phyloP scores from a whole-genome alignment of 2,329 filamentous ascomycete species.

The Alternaria atra region DNA sequence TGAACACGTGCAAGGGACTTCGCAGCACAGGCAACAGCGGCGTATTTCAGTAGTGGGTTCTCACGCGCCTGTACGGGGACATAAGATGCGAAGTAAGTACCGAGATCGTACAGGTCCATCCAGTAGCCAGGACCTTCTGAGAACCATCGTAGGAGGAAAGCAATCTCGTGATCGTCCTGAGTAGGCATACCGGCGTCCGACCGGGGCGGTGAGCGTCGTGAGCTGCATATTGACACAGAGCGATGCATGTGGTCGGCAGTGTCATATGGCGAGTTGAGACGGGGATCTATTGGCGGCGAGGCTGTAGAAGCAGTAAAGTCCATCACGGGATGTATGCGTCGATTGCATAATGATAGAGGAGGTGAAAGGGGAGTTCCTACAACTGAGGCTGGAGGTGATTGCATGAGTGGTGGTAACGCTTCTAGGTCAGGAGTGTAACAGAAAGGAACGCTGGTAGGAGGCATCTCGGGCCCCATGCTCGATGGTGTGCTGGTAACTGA shows the following conservation, averaged over 20 bases:
- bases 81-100: conserved; percentile 67
- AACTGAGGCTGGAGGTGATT: conserved; percentile 43
- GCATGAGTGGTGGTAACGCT: conserved; percentile 38
- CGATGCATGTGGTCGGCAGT: conserved; percentile 37
- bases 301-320: conserved; percentile 38
- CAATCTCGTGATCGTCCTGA: conserved; percentile 63
- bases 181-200: conserved; percentile 32
- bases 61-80: conserved; percentile 65
- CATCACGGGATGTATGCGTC: conserved; percentile 66
- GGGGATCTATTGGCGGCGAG: conserved; percentile 48
- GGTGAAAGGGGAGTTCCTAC: conserved; percentile 52
- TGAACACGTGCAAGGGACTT: conserved; percentile 67
- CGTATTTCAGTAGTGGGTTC: conserved; percentile 61
- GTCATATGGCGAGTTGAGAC: conserved; percentile 44
- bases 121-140: conserved; percentile 68
- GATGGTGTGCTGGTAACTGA: conserved; percentile 44
- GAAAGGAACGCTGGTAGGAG: conserved; percentile 54
- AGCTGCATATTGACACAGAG: conserved; percentile 36
- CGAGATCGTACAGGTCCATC: conserved; percentile 66
- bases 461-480: conserved; percentile 63
- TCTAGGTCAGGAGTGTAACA: conserved; percentile 43
- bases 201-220: conserved; percentile 34
- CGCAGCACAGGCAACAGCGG: conserved; percentile 68
- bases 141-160: conserved; percentile 68
- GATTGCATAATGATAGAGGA: conserved; percentile 55